Evolutionary conservation across 164 flowering plant species (phyloP), one percentile per base, ranked within the genome.

Genomic region (Sextonia rubra): DNA sequence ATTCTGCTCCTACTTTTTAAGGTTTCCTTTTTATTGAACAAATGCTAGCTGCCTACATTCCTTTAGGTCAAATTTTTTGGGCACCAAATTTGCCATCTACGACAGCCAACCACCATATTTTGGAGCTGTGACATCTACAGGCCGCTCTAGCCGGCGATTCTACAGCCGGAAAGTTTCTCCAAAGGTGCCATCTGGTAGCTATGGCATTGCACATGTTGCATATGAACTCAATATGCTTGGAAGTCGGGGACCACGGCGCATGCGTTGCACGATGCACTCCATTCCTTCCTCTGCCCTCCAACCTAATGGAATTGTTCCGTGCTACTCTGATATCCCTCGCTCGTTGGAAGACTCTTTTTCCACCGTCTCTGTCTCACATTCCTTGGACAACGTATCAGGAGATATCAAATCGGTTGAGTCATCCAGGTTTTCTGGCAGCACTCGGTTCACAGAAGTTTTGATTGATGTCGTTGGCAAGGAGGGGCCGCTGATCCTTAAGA

Each of bases 191-290:
- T 74, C 86, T 66, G 92, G 89, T 56, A 88, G 87, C 75, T 87
- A 85, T 75, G 84, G 84, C 64, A 85, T 87, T 48, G 88, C 90
- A 15, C 90, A 88, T 76, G 79, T 91, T 64, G 76, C 91, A 17
- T 91, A 91, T 71, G 97, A 91, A 70, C 72, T 88, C 73, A 88
- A 91, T 74, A 90, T 88, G 64, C 78, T 91, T 73, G 92, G 94
- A 68, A 74, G 72, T 6, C 76, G 96, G 76, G 93, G 93, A 8
- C 93, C 92, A 6, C 87, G 97, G 77, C 89, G 88, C 77, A 91
- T 91, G 92, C 88, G 84, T 30, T 91, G 97, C 78, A 73, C 81
- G 24, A 87, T 91, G 92, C 89, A 89, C 71, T 76, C 87, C 23
- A 91, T 91, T 25, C 89, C 91, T 47, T 82, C 84, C 27, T 80